These are phyloP conservation scores for Candida dajiaensis DNA, from an alignment of 805 yeast genomes.

Conservation along the genomic window DNA sequence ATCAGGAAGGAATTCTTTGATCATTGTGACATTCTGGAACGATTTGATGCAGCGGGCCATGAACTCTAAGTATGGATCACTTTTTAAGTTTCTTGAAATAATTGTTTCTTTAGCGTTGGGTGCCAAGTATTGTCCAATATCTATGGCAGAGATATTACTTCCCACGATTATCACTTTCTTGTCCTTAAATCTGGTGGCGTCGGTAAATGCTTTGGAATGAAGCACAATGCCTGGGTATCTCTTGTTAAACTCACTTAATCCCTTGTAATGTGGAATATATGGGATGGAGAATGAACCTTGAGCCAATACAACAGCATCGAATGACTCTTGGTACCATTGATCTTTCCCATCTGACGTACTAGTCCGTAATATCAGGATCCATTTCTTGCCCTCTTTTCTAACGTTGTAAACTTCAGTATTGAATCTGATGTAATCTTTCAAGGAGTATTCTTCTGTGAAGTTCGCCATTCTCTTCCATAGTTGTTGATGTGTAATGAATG, in stretches of 20 bases:
- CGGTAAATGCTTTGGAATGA: conserved; percentile 49
- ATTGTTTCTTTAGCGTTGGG: conserved; percentile 40
- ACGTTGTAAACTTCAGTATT: conserved; percentile 36
- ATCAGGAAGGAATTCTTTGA: conserved; percentile 25
- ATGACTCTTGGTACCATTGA: conserved; percentile 40
- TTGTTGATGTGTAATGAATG: conserved; percentile 32
- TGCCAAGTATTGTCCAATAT: conserved; percentile 38
- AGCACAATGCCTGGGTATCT: conserved; percentile 38
- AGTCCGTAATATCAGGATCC: conserved; percentile 29
- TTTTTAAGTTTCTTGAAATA: conserved; percentile 65
- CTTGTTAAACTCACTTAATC: conserved; percentile 37
- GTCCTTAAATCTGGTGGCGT: conserved; percentile 31
- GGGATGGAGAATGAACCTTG: conserved; percentile 58
- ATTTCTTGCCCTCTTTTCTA: conserved; percentile 27
- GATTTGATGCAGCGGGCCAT: conserved; percentile 27
- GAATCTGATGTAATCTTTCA: conserved; percentile 30
- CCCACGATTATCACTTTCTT: conserved; percentile 41
- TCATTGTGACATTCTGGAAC: conserved; percentile 24
- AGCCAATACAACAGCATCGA: conserved; percentile 54
- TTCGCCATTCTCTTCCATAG: conserved; percentile 23
- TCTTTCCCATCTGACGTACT: conserved; percentile 16
- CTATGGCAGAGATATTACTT: conserved; percentile 37
- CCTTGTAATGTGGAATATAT: conserved; percentile 42
- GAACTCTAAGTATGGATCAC: conserved; percentile 41
- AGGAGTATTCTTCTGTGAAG: conserved; percentile 25